Percentiles rank a stretch among this genome's conserved stretches.
Conservation (phyloP, 1,139 yeast species). For the Geotrichum restrictum region DNA sequence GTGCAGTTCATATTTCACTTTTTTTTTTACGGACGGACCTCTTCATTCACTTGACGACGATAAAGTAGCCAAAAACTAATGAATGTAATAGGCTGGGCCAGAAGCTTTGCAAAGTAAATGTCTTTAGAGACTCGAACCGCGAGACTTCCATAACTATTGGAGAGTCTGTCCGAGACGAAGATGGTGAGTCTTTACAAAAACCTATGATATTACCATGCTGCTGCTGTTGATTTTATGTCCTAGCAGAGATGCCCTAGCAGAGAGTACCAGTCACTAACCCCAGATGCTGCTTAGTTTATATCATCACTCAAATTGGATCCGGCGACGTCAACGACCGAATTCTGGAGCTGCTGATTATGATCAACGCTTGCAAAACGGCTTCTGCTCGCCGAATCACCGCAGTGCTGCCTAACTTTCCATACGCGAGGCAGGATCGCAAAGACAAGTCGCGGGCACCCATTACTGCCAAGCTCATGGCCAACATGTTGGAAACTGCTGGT, state of each 20-base stretch:
- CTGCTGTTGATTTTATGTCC: background rate
- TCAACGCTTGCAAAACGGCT: conserved; percentile 93
- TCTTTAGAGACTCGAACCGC: conserved; percentile 52
- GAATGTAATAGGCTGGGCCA: conserved; percentile 38
- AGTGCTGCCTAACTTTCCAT: conserved; percentile 91
- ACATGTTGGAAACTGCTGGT: conserved; percentile 91
- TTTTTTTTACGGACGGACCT: too few species aligned
- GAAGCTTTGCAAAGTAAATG: conserved; percentile 43
- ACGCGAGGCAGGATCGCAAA: conserved; percentile 95
- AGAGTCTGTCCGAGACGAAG: conserved; percentile 95
- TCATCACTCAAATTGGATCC: conserved; percentile 83
- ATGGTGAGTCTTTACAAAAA: conserved; percentile 41
- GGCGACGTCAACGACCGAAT: conserved; percentile 86
- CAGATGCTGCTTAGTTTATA: conserved; percentile 48
- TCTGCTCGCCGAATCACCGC: conserved; percentile 94
- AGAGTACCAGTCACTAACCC: background rate
- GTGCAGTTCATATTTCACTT: too few species aligned
- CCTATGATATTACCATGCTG: background rate
- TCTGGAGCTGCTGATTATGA: conserved; percentile 82
- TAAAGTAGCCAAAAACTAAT: too few species aligned
- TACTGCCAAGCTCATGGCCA: conserved; percentile 94
- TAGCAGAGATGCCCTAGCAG: background rate
- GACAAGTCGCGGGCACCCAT: conserved; percentile 96
- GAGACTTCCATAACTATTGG: conserved; percentile 92
- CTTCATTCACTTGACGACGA: too few species aligned